Percentiles rank a stretch among this genome's conserved stretches.
phyloP scores from a whole-genome alignment of 495 filamentous ascomycete species.

The Entonaema liquescens region DNA sequence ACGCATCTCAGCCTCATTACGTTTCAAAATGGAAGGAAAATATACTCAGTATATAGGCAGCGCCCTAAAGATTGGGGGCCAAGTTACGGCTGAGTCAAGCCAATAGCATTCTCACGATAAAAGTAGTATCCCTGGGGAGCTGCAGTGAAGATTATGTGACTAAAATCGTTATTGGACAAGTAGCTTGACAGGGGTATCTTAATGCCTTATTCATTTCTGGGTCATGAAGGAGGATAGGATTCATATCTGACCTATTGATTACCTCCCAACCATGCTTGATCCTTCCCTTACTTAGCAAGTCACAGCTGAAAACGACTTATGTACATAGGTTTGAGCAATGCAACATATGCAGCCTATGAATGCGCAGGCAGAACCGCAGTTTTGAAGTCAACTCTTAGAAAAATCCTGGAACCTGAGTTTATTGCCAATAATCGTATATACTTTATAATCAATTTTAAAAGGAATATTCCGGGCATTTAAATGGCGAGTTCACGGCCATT shows the following conservation, averaged over 20 bases:
- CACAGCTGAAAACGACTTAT: no score
- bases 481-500: not conserved
- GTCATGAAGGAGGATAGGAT: no score
- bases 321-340: no score
- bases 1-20: not conserved
- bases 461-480: not conserved
- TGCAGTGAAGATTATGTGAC: no score
- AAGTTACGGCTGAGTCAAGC: not conserved
- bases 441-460: not conserved
- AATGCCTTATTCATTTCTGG: no score
- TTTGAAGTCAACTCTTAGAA: no score
- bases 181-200: not conserved
- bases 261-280: no score
- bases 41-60: not conserved
- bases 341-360: no score
- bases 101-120: slow-evolving; percentile 3
- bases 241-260: no score
- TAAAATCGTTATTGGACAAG: not conserved
- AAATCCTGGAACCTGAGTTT: not conserved
- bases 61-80: not conserved
- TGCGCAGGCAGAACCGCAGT: no score
- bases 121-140: not conserved
- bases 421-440: not conserved
- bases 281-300: no score
- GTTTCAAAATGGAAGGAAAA: not conserved